phyloP scores from a whole-genome alignment of 352 stramenopile species.

The Globisporangium paddicum region DNA sequence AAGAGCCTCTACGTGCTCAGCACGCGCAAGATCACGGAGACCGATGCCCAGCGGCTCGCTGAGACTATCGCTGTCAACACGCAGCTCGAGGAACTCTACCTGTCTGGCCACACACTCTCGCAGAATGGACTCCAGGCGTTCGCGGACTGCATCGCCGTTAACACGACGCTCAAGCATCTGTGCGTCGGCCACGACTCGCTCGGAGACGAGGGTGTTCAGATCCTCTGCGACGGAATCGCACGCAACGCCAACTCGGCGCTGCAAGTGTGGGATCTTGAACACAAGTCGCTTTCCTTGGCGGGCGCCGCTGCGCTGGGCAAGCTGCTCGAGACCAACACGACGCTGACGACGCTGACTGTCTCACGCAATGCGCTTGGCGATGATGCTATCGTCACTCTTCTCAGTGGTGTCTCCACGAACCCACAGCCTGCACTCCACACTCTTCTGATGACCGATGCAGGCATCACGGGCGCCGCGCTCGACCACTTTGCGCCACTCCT shows the following conservation, averaged over 20 bases:
- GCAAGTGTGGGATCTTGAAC: constrained; percentile 66
- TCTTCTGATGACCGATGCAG: constrained; percentile 44
- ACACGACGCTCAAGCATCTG: constrained; percentile 62
- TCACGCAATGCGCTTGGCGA: constrained; percentile 60
- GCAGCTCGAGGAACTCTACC: constrained; percentile 67
- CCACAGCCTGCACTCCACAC: constrained; percentile 20
- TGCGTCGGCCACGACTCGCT: constrained; percentile 57
- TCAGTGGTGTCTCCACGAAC: constrained; percentile 36
- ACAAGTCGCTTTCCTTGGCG: constrained; percentile 48
- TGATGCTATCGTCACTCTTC: constrained; percentile 32
- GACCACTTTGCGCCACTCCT: constrained; percentile 41
- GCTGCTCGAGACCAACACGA: constrained; percentile 43
- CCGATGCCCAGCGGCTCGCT: constrained; percentile 47
- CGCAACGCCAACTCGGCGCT: constrained; percentile 49
- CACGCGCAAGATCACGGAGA: constrained; percentile 56
- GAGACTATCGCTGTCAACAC: constrained; percentile 48
- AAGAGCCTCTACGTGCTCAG: constrained; percentile 73
- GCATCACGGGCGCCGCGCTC: constrained; percentile 40
- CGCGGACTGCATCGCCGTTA: constrained; percentile 58
- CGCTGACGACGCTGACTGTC: constrained; percentile 44
- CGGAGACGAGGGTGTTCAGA: constrained; percentile 40
- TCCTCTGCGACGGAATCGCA: constrained; percentile 43
- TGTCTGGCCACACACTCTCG: constrained; percentile 67
- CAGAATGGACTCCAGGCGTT: constrained; percentile 40
- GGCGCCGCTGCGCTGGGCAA: constrained; percentile 45